Conservation (phyloP, 768 basidiomycete species). For the Mycena metata region DNA sequence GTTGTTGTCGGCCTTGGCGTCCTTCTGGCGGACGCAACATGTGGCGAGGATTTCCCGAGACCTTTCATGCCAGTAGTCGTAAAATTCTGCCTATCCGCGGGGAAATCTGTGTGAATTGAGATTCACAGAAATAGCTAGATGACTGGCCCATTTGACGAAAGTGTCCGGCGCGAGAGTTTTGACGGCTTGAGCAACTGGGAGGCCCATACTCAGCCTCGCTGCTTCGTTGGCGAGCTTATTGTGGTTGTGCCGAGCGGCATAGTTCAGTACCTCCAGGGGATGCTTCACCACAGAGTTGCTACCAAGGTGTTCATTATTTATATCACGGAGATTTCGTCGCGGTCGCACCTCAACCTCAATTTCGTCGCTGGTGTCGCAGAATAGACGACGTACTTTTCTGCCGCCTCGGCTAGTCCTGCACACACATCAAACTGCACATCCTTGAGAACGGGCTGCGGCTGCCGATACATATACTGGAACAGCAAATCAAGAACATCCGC, state of each 20-base stretch:
- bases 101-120: too few species aligned
- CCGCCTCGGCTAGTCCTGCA: background rate
- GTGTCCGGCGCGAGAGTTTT: background rate
- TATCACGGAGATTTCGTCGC: too few species aligned
- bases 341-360: background rate
- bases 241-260: background rate
- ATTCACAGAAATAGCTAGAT: too few species aligned
- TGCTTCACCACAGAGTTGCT: background rate
- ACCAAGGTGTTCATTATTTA: too few species aligned
- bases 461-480: conserved; percentile 41
- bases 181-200: background rate
- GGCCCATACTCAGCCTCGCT: background rate
- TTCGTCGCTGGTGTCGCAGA: background rate
- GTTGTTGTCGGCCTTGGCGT: too few species aligned
- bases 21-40: too few species aligned
- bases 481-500: conserved; percentile 39
- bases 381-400: background rate
- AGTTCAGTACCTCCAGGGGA: conserved; percentile 3
- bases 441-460: conserved; percentile 38
- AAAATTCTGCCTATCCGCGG: too few species aligned
- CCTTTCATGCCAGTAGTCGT: too few species aligned
- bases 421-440: conserved; percentile 26
- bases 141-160: conserved; percentile 2
- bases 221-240: background rate
- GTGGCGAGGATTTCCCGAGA: too few species aligned